A percentile compares a stretch with the other conserved stretches of the same genome.
phyloP scores from a whole-genome alignment of 2,329 filamentous ascomycete genomes.

The Aspergillus brunneoviolaceus region DNA sequence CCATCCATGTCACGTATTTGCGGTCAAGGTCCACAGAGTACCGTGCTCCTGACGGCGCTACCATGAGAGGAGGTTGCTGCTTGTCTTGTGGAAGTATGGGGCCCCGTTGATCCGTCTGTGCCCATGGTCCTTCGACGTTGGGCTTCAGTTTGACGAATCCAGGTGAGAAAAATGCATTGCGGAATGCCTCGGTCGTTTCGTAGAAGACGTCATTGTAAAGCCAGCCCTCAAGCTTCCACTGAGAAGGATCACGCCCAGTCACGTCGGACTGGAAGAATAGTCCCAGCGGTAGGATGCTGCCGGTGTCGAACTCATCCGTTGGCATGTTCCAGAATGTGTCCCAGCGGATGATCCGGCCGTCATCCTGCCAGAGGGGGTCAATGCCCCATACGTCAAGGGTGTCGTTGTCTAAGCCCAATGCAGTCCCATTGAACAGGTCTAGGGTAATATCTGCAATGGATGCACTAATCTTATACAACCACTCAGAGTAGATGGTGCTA shows the following conservation, averaged over 20 bases:
- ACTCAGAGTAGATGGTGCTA: constrained; percentile 10
- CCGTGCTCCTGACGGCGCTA: constrained; percentile 12
- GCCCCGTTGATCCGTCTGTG: constrained; percentile 12
- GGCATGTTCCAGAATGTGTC: constrained; percentile 15
- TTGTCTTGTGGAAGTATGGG: constrained; percentile 7
- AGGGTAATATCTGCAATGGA: constrained; percentile 14
- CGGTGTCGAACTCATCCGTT: constrained; percentile 9
- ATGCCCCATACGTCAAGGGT: constrained; percentile 15
- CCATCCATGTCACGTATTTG: constrained; percentile 16
- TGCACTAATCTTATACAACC: constrained; percentile 14
- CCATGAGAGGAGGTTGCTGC: constrained; percentile 13
- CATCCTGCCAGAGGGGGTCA: constrained; percentile 17
- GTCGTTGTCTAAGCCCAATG: constrained; percentile 15
- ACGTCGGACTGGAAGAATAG: constrained; percentile 16
- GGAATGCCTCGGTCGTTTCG: constrained; percentile 15
- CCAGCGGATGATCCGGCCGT: constrained; percentile 15
- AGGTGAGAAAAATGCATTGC: background rate
- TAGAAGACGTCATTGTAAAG: constrained; percentile 18
- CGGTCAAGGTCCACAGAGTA: constrained; percentile 13
- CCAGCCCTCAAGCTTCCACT: constrained; percentile 16
- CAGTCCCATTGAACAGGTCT: constrained; percentile 15
- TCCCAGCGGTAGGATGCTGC: constrained; percentile 11
- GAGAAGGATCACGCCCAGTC: constrained; percentile 15
- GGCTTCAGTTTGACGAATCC: no score
- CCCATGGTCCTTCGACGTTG: constrained; percentile 7